phyloP scores from a whole-genome alignment of 2,329 filamentous ascomycete species.

The Microdochium trichocladiopsis region DNA sequence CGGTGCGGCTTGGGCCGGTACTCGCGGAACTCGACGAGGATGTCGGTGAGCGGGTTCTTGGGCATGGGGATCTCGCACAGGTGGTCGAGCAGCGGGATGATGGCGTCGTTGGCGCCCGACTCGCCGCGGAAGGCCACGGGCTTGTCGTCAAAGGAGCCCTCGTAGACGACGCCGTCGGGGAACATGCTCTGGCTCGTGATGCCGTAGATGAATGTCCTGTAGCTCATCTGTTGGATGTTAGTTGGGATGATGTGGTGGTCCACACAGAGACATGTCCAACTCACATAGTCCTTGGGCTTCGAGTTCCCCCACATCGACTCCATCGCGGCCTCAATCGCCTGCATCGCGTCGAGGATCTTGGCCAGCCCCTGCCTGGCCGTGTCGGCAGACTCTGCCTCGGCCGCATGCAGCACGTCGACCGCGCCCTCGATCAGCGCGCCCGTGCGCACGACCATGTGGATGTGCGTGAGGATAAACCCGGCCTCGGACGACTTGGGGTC shows the following conservation, averaged over 20 bases:
- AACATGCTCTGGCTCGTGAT: slow-evolving; percentile 95
- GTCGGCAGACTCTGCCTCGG: slow-evolving; percentile 13
- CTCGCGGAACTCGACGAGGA: slow-evolving; percentile 79
- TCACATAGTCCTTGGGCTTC: slow-evolving; percentile 72
- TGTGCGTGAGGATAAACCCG: slow-evolving; percentile 91
- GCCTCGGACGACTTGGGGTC: slow-evolving; percentile 85
- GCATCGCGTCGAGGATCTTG: slow-evolving; percentile 55
- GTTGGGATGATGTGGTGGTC: neutral
- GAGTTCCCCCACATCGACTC: slow-evolving; percentile 90
- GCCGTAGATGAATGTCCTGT: slow-evolving; percentile 95
- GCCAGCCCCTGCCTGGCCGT: slow-evolving; percentile 58
- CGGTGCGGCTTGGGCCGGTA: slow-evolving; percentile 88
- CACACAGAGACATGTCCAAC: no score
- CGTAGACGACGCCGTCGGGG: slow-evolving; percentile 82
- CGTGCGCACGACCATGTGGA: slow-evolving; percentile 91
- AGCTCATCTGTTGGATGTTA: slow-evolving; percentile 38
- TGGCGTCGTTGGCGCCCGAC: slow-evolving; percentile 89
- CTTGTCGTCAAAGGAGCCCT: slow-evolving; percentile 65
- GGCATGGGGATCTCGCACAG: slow-evolving; percentile 84
- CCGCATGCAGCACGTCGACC: slow-evolving; percentile 27
- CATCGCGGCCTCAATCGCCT: slow-evolving; percentile 72
- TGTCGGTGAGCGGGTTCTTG: slow-evolving; percentile 78
- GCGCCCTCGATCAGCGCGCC: slow-evolving; percentile 69
- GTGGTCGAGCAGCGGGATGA: slow-evolving; percentile 86
- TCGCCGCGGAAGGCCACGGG: slow-evolving; percentile 84